Evolutionary conservation across 2,329 filamentous ascomycete genomes (phyloP).

Genomic region (Fusarium protoensiforme): DNA sequence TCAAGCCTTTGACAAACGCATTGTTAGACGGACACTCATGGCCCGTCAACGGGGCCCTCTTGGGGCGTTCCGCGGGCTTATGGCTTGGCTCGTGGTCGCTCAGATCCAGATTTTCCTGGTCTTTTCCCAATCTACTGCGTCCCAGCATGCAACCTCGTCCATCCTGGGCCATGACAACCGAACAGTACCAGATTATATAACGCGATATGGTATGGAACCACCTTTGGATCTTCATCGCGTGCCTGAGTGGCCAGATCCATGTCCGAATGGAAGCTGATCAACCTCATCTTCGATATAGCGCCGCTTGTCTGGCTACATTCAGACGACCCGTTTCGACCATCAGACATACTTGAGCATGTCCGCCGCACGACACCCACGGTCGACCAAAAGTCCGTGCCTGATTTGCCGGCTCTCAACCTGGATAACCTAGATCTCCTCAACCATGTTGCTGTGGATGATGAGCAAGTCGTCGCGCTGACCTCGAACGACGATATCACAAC

Average conservation of each 20-base stretch:
- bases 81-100: too few relatives aligned
- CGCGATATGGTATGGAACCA: neutral
- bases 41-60: too few relatives aligned
- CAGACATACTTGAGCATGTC: slow-evolving; percentile 45
- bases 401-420: slow-evolving; percentile 34
- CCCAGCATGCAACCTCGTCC: neutral
- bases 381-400: slow-evolving; percentile 26
- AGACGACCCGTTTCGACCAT: slow-evolving; percentile 44
- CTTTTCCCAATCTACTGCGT: too few relatives aligned
- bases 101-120: too few relatives aligned
- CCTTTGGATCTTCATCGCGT: neutral
- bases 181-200: neutral
- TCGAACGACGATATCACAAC: slow-evolving; percentile 28
- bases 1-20: too few relatives aligned
- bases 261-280: too few relatives aligned
- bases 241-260: too few relatives aligned
- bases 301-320: slow-evolving; percentile 48
- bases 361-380: slow-evolving; percentile 42
- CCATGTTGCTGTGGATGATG: neutral
- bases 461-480: slow-evolving; percentile 38
- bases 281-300: slow-evolving; percentile 22
- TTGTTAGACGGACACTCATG: too few relatives aligned
- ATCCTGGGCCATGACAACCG: neutral
- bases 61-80: too few relatives aligned
- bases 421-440: slow-evolving; percentile 45